These are phyloP conservation scores for Claviceps fusiformis DNA, from an alignment of 2,329 filamentous ascomycete genomes.

Conservation along the genomic window DNA sequence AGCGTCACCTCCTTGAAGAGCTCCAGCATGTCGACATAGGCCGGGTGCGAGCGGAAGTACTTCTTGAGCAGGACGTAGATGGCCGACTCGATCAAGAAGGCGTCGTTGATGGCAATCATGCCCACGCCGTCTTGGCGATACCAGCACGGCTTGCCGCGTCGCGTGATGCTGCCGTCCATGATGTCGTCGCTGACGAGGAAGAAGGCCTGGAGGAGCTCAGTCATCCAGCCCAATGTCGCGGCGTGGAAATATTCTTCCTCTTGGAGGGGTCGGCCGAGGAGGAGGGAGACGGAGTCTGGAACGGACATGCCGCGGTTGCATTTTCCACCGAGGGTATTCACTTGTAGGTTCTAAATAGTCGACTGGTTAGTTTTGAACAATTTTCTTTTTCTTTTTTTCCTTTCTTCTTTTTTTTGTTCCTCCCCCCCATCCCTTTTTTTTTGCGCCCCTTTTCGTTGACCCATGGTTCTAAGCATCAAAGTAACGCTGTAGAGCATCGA, in stretches of 20 bases:
- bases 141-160: constrained; percentile 91
- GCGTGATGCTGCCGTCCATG: constrained; percentile 93
- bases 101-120: constrained; percentile 96
- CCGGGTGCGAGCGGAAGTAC: constrained; percentile 75
- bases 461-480: too few relatives aligned
- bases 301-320: constrained; percentile 99
- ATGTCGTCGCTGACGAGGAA: constrained; percentile 98
- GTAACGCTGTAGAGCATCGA: background rate
- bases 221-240: constrained; percentile 88
- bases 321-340: constrained; percentile 87
- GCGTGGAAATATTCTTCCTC: constrained; percentile 80
- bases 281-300: constrained; percentile 73
- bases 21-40: constrained; percentile 85
- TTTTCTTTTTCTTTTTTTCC: background rate
- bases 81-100: constrained; percentile 82
- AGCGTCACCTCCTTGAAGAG: constrained; percentile 90
- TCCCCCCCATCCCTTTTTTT: too few relatives aligned
- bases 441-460: too few relatives aligned
- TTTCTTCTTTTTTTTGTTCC: background rate
- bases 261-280: constrained; percentile 57
- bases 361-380: background rate
- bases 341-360: constrained; percentile 56
- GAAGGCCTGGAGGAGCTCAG: constrained; percentile 95
- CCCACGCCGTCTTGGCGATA: constrained; percentile 82
- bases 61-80: constrained; percentile 92